Percentiles rank a stretch among this genome's conserved stretches.
Conservation (phyloP, 176 grass and related monocot species). For the Saccharum spontaneum region DNA sequence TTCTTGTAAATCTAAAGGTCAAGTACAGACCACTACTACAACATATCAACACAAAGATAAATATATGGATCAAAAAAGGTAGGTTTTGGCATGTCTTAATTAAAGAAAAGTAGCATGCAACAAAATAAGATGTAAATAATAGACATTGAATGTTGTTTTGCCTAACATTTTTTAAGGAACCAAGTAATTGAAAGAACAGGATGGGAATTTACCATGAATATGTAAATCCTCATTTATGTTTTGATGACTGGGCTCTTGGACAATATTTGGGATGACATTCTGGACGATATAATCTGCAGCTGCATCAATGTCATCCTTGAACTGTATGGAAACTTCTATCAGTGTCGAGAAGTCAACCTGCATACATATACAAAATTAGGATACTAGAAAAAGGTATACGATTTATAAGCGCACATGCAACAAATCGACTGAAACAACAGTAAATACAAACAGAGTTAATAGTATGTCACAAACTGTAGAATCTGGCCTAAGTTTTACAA, state of each 20-base stretch:
- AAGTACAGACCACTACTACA: neutral
- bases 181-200: neutral
- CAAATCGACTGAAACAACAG: neutral
- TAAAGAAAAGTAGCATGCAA: neutral
- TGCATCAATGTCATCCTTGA: slow-evolving; percentile 28
- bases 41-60: neutral
- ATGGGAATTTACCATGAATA: slow-evolving; percentile 23
- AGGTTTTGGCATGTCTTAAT: neutral
- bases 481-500: neutral
- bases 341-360: slow-evolving; percentile 41
- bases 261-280: slow-evolving; percentile 25
- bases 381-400: neutral
- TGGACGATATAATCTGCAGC: slow-evolving; percentile 35
- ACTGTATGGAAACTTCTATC: slow-evolving; percentile 41
- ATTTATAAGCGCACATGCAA: neutral
- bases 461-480: neutral
- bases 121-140: neutral
- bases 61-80: neutral
- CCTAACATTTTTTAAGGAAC: neutral
- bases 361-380: neutral
- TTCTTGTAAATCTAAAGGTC: neutral
- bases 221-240: neutral
- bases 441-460: neutral
- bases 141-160: neutral
- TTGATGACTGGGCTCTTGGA: neutral